Percentiles rank a stretch among this genome's conserved stretches.
Conservation (phyloP, 768 basidiomycete species). For the Kondoa subrosea region DNA sequence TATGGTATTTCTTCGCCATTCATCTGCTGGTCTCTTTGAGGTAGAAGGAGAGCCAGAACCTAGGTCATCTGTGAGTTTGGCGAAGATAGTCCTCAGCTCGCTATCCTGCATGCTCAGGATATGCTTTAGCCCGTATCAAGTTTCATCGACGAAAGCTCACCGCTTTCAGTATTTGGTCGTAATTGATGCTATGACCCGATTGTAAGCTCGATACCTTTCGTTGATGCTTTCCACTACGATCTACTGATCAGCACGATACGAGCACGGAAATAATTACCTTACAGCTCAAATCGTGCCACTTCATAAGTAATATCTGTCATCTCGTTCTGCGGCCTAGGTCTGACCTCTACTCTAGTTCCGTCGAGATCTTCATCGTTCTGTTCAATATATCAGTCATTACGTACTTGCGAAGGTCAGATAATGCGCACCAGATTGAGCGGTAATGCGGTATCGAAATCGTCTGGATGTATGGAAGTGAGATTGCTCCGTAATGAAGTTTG, state of each 20-base stretch:
- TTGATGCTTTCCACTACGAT: not conserved
- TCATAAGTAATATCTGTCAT: not conserved
- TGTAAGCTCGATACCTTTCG: not conserved
- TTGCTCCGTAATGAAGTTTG: not conserved
- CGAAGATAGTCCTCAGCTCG: not conserved
- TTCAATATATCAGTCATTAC: too few species aligned
- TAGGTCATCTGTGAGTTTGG: not conserved
- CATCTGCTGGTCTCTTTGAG: not conserved
- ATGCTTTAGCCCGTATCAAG: not conserved
- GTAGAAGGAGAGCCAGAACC: not conserved
- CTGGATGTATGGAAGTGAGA: not conserved
- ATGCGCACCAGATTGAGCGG: not conserved
- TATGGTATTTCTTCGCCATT: not conserved
- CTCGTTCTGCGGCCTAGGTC: not conserved
- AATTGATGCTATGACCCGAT: not conserved
- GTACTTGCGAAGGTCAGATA: too few species aligned
- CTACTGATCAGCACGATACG: not conserved
- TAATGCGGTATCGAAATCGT: not conserved
- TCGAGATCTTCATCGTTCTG: not conserved
- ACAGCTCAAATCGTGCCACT: not conserved
- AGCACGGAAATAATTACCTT: not conserved
- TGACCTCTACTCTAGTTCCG: not conserved
- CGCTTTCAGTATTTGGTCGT: not conserved
- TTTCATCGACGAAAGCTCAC: not conserved
- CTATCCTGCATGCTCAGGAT: not conserved